Conservation (phyloP, 345 rosid genomes). For the Raphanus raphanistrum region DNA sequence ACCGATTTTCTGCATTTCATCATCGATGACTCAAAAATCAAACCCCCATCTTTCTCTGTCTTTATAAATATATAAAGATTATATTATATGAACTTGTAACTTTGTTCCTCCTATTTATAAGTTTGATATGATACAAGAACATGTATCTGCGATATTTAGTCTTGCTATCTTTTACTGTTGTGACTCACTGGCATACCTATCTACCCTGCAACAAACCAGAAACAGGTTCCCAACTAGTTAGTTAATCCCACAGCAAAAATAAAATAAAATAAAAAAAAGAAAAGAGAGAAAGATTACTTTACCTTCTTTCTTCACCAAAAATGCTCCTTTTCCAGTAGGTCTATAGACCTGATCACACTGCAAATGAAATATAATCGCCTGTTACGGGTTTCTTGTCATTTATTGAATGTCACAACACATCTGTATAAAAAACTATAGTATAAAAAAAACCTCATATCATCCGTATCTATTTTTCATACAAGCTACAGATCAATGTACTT, state of each 20-base stretch:
- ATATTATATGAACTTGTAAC: slow-evolving; percentile 13
- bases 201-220: slow-evolving; percentile 44
- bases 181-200: slow-evolving; percentile 32
- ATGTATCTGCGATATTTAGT: slow-evolving; percentile 24
- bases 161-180: slow-evolving; percentile 27
- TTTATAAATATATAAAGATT: not conserved
- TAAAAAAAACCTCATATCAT: not conserved
- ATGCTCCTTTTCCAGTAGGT: not conserved
- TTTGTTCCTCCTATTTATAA: slow-evolving; percentile 2
- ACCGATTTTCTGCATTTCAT: slow-evolving; percentile 18
- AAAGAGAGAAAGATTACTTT: not conserved
- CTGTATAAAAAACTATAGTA: not conserved
- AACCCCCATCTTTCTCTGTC: not conserved
- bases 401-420: not conserved
- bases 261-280: not conserved
- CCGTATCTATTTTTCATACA: not conserved
- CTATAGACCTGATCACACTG: not conserved
- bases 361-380: not conserved
- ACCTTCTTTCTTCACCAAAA: slow-evolving; percentile 2
- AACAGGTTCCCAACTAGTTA: slow-evolving; percentile 30
- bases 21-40: slow-evolving; percentile 18
- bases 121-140: slow-evolving; percentile 38
- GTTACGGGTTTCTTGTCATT: slow-evolving; percentile 4
- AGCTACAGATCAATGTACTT: slow-evolving; percentile 4
- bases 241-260: not conserved